These are phyloP conservation scores for Candida andamanensis DNA, from an alignment of 805 yeast species.

Conservation along the genomic window DNA sequence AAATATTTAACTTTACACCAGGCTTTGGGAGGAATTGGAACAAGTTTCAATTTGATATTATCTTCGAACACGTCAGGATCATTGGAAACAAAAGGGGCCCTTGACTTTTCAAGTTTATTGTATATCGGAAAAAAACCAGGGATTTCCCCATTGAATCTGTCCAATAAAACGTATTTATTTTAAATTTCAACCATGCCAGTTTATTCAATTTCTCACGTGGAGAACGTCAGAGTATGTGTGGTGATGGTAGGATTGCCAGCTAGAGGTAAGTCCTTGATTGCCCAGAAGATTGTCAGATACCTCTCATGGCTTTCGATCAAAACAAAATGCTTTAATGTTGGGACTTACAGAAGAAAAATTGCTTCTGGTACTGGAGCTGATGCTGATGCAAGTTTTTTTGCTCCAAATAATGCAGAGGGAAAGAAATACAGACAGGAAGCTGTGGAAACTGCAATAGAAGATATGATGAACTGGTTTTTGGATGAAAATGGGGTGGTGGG, in stretches of 20 bases:
- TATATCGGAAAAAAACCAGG: too few relatives aligned
- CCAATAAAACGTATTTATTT: too few relatives aligned
- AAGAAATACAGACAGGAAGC: slow-evolving; percentile 61
- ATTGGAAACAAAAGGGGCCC: too few relatives aligned
- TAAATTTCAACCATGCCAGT: slow-evolving; percentile 41
- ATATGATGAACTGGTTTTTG: slow-evolving; percentile 82
- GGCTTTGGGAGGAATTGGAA: too few relatives aligned
- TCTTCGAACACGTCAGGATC: too few relatives aligned
- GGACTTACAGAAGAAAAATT: slow-evolving; percentile 67
- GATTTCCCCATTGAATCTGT: too few relatives aligned
- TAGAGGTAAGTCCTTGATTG: slow-evolving; percentile 90
- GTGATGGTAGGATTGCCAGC: slow-evolving; percentile 88
- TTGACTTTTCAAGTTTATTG: too few relatives aligned
- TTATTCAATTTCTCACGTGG: slow-evolving; percentile 54
- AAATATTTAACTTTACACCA: too few relatives aligned
- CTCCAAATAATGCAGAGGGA: slow-evolving; percentile 61
- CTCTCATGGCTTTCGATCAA: slow-evolving; percentile 86
- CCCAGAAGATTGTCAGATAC: slow-evolving; percentile 90
- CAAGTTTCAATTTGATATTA: too few relatives aligned
- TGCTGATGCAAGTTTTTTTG: slow-evolving; percentile 72
- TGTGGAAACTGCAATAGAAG: slow-evolving; percentile 63
- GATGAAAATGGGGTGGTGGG: slow-evolving; percentile 85
- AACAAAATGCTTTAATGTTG: slow-evolving; percentile 86
- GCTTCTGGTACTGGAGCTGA: slow-evolving; percentile 45
- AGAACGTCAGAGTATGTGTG: slow-evolving; percentile 75